A percentile compares a stretch with the other conserved stretches of the same genome.
These are phyloP conservation scores for Friedmanniomyces simplex DNA, from an alignment of 495 filamentous ascomycete genomes.

Conservation along the genomic window DNA sequence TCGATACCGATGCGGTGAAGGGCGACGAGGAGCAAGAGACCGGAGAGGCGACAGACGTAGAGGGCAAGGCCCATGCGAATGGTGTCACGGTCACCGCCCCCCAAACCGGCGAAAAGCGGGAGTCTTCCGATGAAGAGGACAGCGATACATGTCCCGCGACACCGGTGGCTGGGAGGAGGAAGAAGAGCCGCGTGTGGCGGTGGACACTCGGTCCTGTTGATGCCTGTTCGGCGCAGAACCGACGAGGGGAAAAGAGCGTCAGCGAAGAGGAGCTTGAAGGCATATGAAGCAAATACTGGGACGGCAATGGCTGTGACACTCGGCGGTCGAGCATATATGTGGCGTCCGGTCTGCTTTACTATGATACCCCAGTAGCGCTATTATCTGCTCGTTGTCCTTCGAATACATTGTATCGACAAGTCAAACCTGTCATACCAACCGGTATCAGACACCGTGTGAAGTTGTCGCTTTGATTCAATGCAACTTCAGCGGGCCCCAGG, in stretches of 20 bases:
- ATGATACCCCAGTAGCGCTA: neutral
- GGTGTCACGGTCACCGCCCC: constrained; percentile 1
- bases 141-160: constrained; percentile 39
- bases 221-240: neutral
- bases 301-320: neutral
- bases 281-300: neutral
- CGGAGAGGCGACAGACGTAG: neutral
- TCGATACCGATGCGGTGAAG: constrained; percentile 17
- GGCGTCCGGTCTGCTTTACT: neutral
- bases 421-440: neutral
- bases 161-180: constrained; percentile 39
- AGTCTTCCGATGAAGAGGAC: constrained; percentile 42
- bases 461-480: no score
- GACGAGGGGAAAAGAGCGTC: neutral
- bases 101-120: constrained; percentile 29
- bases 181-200: constrained; percentile 45
- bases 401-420: neutral
- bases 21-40: neutral
- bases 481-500: no score
- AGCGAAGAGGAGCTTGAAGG: neutral
- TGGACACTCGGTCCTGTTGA: constrained; percentile 44
- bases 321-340: neutral
- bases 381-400: neutral
- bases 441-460: no score
- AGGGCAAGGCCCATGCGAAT: neutral